phyloP scores from a whole-genome alignment of 352 stramenopile genomes.

The Aphanomyces astaci region DNA sequence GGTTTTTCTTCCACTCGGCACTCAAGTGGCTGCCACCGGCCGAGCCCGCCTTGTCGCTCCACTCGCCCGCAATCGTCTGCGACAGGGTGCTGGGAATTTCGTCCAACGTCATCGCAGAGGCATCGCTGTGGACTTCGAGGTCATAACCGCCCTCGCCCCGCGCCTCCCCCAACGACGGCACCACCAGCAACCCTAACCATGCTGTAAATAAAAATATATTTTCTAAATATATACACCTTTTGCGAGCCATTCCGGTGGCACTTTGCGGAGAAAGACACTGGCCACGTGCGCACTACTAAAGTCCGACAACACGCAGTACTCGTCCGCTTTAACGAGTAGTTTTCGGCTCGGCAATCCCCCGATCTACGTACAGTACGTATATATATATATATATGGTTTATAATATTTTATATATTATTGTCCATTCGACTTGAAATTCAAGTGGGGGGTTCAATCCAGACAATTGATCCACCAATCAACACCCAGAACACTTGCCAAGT shows the following conservation, averaged over 20 bases:
- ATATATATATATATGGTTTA: too few species aligned
- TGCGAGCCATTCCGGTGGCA: conserved; percentile 57
- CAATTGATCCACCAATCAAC: too few species aligned
- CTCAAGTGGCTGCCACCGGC: conserved; percentile 74
- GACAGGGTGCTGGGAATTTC: conserved; percentile 51
- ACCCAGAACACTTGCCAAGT: too few species aligned
- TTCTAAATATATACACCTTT: conserved; percentile 26
- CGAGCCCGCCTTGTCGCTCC: conserved; percentile 39
- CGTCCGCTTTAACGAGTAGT: conserved; percentile 61
- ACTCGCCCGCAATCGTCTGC: conserved; percentile 74
- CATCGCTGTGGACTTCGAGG: conserved; percentile 81
- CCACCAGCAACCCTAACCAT: conserved; percentile 48
- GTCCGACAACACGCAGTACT: conserved; percentile 61
- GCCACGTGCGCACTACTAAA: conserved; percentile 45
- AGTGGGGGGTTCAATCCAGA: too few species aligned
- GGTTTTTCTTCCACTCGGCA: conserved; percentile 77
- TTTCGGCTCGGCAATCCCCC: conserved; percentile 35
- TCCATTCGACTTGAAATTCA: too few species aligned
- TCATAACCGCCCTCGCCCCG: conserved; percentile 67
- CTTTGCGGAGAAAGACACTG: conserved; percentile 55
- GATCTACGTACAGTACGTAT: too few species aligned
- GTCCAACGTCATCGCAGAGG: conserved; percentile 52
- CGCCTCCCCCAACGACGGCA: conserved; percentile 68
- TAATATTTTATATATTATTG: too few species aligned
- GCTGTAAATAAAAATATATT: background rate